Evolutionary conservation across 208 protist species (phyloP).

Genomic region (Acanthamoeba royreba): DNA sequence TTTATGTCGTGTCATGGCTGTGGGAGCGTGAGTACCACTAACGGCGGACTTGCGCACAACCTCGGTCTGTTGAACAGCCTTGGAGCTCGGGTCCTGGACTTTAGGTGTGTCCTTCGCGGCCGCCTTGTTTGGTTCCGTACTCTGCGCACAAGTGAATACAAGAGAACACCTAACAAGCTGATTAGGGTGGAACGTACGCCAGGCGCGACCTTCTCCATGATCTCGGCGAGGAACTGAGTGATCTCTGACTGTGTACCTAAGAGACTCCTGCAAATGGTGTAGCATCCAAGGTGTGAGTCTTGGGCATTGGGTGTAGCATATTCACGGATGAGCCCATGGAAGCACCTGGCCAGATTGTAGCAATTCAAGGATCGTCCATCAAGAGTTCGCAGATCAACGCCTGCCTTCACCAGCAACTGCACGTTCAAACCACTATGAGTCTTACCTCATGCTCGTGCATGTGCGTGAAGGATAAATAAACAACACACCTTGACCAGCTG

Average conservation of each 20-base stretch:
- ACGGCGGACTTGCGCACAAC: too few species aligned
- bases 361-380: not conserved
- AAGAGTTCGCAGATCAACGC: not conserved
- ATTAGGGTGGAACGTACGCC: too few species aligned
- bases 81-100: not conserved
- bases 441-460: not conserved
- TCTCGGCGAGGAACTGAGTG: conserved; percentile 1
- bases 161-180: not conserved
- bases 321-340: not conserved
- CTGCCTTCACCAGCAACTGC: not conserved
- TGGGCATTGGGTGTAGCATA: not conserved
- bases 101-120: not conserved
- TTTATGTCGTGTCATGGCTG: too few species aligned
- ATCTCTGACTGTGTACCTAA: not conserved
- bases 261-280: not conserved
- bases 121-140: not conserved
- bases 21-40: too few species aligned
- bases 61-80: too few species aligned
- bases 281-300: not conserved
- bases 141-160: not conserved
- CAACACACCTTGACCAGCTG: not conserved
- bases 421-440: not conserved
- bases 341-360: not conserved
- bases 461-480: not conserved
- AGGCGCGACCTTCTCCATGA: not conserved